Base-by-base conservation (phyloP, 345 rosid species). In the Microthlaspi erraticum region DNA sequence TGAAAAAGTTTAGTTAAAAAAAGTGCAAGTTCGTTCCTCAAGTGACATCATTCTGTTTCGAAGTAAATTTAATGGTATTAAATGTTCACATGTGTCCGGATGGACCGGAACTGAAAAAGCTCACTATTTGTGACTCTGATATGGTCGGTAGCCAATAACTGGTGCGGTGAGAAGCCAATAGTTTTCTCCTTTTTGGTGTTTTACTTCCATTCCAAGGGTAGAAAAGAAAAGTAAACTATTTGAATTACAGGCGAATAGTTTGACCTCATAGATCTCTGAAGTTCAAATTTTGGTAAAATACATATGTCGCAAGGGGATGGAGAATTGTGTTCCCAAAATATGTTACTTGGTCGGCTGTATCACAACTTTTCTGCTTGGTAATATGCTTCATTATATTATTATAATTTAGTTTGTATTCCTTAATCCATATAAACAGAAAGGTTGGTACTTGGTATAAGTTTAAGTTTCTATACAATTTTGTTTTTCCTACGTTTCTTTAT, bases 231-330 rank as follows among this genome's bases (percentile, higher is more conserved):
- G 68, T 66, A 59, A 74, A 68, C 51, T 44, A 29, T 67, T 60
- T 60, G 57, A 74, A 43, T 38, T 55, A 62, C 39, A 55, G 54
- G 3, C 66, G 79, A 68, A 55, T 48, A 31, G 14, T 46, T 75
- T 75, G 77, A 73, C 66, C 26, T 32, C 70, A 31, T 12, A 37
- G 12, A 69, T 17, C 52, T 68, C 54, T 57, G 59, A 68, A 75
- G 8, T 54, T 75, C 61, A 45, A 54, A 3, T 9, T 26, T 44
- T 43, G 50, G 34, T 54, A 51, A 71, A 63, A 34, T 26, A 23
- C 6, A 53, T 29, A 10, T 50, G 77, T 66, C 38, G 32, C 36
- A 61, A 43, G 8, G 7, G n/a, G 11, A 50, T n/a, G 14, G 37
- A 37, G 16, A 43, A 10, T 20, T 41, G 26, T 26, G 51, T 60